These are phyloP conservation scores for Citrullus colocynthis DNA, from an alignment of 306 rosid species.

Conservation along the genomic window DNA sequence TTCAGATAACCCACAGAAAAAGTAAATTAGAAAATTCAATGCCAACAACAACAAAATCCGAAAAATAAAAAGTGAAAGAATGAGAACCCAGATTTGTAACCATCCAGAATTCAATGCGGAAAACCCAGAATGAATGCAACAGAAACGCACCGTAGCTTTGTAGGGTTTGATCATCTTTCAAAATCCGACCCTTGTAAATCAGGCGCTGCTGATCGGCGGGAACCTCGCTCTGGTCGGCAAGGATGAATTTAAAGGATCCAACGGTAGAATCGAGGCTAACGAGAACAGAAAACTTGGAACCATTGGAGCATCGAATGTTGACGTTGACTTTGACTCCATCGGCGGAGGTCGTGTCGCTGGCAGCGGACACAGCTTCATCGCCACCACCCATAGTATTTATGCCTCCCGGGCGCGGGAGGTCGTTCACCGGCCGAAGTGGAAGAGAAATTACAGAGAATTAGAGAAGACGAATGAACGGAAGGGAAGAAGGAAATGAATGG, in stretches of 20 bases:
- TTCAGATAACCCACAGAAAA: background rate
- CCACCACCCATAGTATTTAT: background rate
- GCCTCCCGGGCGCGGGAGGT: constrained; percentile 6
- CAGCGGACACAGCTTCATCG: background rate
- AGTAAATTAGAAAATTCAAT: background rate
- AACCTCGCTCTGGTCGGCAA: constrained; percentile 41
- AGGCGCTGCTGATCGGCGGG: constrained; percentile 61
- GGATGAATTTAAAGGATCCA: constrained; percentile 37
- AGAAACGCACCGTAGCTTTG: constrained; percentile 47
- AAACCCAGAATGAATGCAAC: constrained; percentile 2
- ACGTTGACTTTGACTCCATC: constrained; percentile 13
- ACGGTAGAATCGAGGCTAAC: constrained; percentile 42
- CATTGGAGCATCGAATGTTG: constrained; percentile 64
- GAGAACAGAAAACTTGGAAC: constrained; percentile 51
- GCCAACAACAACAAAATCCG: background rate
- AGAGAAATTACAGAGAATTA: background rate
- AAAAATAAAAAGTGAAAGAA: background rate
- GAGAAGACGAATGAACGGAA: background rate
- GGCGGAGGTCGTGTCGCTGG: background rate
- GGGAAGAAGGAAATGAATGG: background rate
- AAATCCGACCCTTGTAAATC: constrained; percentile 85
- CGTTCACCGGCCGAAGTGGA: background rate
- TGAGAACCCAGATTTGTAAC: background rate
- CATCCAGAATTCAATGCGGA: background rate
- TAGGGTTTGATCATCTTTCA: constrained; percentile 69